Percentiles rank a stretch among this genome's conserved stretches.
These are phyloP conservation scores for Salvia sclarea DNA, from an alignment of 305 asterid genomes.

Conservation along the genomic window DNA sequence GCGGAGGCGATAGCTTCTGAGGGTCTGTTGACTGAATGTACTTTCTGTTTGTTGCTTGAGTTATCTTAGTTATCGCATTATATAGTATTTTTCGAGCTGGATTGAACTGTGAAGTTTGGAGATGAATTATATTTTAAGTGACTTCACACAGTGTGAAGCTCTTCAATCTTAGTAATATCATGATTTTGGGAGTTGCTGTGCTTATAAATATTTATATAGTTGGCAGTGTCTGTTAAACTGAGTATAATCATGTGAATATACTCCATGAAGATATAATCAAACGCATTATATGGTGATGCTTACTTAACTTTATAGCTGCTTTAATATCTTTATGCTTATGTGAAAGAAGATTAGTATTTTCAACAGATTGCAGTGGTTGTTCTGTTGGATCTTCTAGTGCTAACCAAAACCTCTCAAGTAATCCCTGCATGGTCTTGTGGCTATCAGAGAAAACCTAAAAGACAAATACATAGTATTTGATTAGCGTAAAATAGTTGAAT, in stretches of 20 bases:
- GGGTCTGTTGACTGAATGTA: conserved; percentile 26
- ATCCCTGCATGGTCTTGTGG: neutral
- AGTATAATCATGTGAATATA: conserved; percentile 23
- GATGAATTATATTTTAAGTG: neutral
- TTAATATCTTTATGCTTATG: neutral
- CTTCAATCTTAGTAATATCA: neutral
- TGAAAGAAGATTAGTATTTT: conserved; percentile 8
- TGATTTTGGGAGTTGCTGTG: neutral
- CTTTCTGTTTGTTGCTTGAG: conserved; percentile 21
- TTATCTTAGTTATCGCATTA: neutral
- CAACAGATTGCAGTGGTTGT: conserved; percentile 1
- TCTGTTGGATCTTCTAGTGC: conserved; percentile 2
- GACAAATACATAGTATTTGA: conserved; percentile 5
- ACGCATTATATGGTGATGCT: conserved; percentile 4
- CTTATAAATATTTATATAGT: neutral
- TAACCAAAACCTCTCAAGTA: conserved; percentile 5
- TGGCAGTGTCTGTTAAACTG: neutral
- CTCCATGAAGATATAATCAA: conserved; percentile 13
- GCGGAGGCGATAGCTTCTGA: conserved; percentile 24
- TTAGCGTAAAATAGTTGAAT: neutral
- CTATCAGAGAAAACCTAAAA: neutral
- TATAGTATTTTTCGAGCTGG: conserved; percentile 1
- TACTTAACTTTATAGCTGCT: conserved; percentile 13
- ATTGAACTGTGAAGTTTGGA: conserved; percentile 7
- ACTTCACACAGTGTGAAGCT: conserved; percentile 13